phyloP scores from a whole-genome alignment of 805 yeast genomes.

The Ogataea philodendri region DNA sequence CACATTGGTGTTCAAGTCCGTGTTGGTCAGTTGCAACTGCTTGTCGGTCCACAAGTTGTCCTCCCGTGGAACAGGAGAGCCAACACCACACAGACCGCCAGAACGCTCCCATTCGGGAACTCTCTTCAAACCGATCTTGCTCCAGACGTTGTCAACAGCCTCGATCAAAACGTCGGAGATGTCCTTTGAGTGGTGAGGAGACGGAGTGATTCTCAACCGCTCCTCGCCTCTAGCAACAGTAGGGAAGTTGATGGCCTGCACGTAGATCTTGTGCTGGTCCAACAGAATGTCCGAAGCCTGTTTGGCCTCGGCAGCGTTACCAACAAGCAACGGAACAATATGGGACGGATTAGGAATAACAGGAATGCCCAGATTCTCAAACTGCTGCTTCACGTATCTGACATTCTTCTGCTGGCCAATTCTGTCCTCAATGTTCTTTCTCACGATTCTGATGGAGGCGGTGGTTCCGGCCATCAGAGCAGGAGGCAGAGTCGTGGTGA shows the following conservation, averaged over 20 bases:
- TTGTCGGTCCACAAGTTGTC: conserved; percentile 85
- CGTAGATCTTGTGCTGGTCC: conserved; percentile 82
- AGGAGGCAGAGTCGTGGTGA: conserved; percentile 97
- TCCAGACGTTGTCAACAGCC: conserved; percentile 80
- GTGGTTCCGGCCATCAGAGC: conserved; percentile 94
- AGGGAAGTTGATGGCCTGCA: conserved; percentile 98
- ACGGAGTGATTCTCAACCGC: conserved; percentile 96
- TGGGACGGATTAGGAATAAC: conserved; percentile 98
- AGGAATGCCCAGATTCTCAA: conserved; percentile 77
- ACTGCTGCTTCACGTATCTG: conserved; percentile 73
- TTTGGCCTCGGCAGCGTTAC: conserved; percentile 91
- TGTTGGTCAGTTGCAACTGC: conserved; percentile 63
- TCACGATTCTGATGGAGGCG: conserved; percentile 81
- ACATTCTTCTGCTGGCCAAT: conserved; percentile 82
- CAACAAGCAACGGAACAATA: conserved; percentile 92
- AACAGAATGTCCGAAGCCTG: conserved; percentile 85
- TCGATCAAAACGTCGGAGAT: conserved; percentile 71
- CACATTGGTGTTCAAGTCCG: conserved; percentile 66
- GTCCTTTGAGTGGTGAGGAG: conserved; percentile 89
- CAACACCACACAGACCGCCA: conserved; percentile 95
- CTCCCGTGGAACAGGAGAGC: conserved; percentile 42
- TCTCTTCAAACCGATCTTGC: conserved; percentile 69
- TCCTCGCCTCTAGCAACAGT: conserved; percentile 96
- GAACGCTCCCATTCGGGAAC: conserved; percentile 69
- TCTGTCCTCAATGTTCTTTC: conserved; percentile 74